Evolutionary conservation across 306 rosid species (phyloP), one percentile per base, ranked within the genome.

Genomic region (Castanea sativa): DNA sequence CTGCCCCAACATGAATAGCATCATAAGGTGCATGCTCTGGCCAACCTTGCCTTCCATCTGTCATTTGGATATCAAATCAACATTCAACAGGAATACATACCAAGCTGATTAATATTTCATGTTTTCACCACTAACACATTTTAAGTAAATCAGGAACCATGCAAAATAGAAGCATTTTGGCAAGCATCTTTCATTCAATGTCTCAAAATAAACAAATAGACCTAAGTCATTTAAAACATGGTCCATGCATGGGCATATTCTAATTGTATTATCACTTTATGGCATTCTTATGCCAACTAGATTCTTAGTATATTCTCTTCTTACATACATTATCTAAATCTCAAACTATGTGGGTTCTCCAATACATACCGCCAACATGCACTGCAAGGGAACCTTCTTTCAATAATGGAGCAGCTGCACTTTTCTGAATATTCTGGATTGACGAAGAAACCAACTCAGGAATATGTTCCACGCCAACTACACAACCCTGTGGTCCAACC

Each of bases 1-100:
- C 99, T 30, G 98, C 99, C 71, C 99, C 99, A 6, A 96, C 99
- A 55, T 93, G 98, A 83, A 96, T 93, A 33, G 99, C 96, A 73
- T 93, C 96, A 70, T 93, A 96, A n/a, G 99, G 91, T 35, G 89
- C 96, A 75, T 57, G 85, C 83, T 89, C 96, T 0, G 91, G 87
- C 97, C 97, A 96, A 57, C 98, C 98, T 69, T 85, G 78, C 89
- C 99, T 89, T 70, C 99, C 98, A 85, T 96, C 99, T 96, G 87
- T 73, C 43, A 74, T 57, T 58, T 38, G 68, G 79, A 59, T 52
- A 73, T 51, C 67, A 69, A n/a, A 59, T 4, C 38, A 49, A 49
- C 53, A 49, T 49, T 49, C 53, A 49, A 3, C 53, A 49, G 12
- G 53, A 49, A 49, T 49, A 12, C 16, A 3, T 3, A 49, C 14